These are phyloP conservation scores for Fomitopsis palustris DNA, from an alignment of 1,284 basidiomycete species.

Conservation along the genomic window DNA sequence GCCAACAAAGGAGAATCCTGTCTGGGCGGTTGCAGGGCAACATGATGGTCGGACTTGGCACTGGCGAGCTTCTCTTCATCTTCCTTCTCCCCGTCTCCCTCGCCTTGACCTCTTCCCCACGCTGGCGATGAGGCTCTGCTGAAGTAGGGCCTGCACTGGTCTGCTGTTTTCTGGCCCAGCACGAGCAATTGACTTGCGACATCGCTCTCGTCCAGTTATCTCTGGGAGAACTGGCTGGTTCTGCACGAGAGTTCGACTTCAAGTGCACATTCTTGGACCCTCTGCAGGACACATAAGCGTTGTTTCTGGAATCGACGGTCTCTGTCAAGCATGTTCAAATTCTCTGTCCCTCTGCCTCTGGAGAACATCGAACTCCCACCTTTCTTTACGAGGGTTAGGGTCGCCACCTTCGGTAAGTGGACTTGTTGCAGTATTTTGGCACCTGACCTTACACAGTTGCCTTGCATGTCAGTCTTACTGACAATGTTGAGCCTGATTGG, in stretches of 20 bases:
- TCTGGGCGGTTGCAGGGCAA: background rate
- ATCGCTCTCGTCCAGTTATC: background rate
- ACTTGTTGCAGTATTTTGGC: background rate
- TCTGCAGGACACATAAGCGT: constrained; percentile 1
- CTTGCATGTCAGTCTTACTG: constrained; percentile 17
- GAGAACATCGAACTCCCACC: constrained; percentile 33
- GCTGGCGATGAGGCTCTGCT: background rate
- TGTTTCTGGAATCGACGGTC: no score
- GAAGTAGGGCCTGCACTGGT: background rate
- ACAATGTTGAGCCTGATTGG: constrained; percentile 39
- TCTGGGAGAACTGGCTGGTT: constrained; percentile 7
- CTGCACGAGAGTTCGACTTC: background rate
- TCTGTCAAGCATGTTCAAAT: background rate
- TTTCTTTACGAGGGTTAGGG: constrained; percentile 38
- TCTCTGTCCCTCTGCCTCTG: background rate
- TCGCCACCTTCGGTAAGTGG: constrained; percentile 38
- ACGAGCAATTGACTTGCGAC: background rate
- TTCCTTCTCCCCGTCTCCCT: background rate
- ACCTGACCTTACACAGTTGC: background rate
- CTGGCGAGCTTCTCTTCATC: background rate
- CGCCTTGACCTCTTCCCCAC: background rate
- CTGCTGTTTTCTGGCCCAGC: background rate
- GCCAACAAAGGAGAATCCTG: background rate
- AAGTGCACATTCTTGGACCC: background rate
- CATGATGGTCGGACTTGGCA: background rate